phyloP scores from a whole-genome alignment of 2,329 filamentous ascomycete genomes.

The Xylariaceae sp. region DNA sequence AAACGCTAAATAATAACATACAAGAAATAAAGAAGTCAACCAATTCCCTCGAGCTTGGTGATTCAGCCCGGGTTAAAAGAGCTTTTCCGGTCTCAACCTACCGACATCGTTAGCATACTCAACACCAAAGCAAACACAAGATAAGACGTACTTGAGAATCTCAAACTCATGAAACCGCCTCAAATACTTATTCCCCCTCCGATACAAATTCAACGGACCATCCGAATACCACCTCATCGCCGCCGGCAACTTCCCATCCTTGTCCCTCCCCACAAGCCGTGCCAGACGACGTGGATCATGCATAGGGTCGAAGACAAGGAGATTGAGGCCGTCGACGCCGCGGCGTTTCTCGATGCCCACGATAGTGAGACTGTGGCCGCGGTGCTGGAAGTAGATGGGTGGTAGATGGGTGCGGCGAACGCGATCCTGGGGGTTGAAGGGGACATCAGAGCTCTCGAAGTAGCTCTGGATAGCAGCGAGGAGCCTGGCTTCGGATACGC shows the following conservation, averaged over 20 bases:
- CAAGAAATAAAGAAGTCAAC: too few relatives aligned
- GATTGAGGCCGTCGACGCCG: constrained; percentile 56
- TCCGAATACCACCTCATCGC: constrained; percentile 41
- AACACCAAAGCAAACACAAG: background rate
- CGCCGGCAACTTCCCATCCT: constrained; percentile 31
- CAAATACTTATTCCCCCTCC: constrained; percentile 63
- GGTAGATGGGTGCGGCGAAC: constrained; percentile 68
- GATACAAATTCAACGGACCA: constrained; percentile 64
- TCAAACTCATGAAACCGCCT: constrained; percentile 73
- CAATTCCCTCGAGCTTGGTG: too few relatives aligned
- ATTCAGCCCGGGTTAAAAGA: too few relatives aligned
- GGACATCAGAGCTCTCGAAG: constrained; percentile 51
- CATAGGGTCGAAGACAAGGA: constrained; percentile 86
- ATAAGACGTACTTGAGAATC: constrained; percentile 57
- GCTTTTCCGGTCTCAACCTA: background rate
- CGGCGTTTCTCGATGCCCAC: constrained; percentile 69
- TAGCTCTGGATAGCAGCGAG: constrained; percentile 66
- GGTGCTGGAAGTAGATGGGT: constrained; percentile 86
- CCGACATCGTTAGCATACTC: background rate
- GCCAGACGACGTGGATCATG: constrained; percentile 60
- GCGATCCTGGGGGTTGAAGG: constrained; percentile 48
- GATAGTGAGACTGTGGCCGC: constrained; percentile 84
- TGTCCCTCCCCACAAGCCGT: constrained; percentile 41
- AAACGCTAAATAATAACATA: too few relatives aligned
- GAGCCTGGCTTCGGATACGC: constrained; percentile 52